Evolutionary conservation across 768 basidiomycete species (phyloP).

Genomic region (Ephemerocybe angulata): DNA sequence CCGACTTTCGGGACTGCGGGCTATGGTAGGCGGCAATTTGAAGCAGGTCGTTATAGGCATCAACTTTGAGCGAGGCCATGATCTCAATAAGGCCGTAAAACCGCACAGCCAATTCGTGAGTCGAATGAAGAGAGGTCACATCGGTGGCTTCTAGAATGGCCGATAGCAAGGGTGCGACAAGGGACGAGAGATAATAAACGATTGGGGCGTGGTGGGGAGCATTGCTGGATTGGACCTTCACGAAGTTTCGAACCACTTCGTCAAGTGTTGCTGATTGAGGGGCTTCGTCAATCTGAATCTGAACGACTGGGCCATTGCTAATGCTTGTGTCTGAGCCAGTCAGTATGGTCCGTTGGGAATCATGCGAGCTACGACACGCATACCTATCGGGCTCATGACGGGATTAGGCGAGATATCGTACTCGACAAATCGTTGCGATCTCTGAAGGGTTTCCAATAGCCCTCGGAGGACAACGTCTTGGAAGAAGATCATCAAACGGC

Average conservation of each 20-base stretch:
- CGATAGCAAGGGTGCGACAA: slow-evolving; percentile 60
- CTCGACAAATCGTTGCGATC: slow-evolving; percentile 28
- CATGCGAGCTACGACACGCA: background rate
- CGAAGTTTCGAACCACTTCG: background rate
- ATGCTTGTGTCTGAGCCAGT: slow-evolving; percentile 9
- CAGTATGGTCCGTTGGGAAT: background rate
- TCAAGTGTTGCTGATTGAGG: slow-evolving; percentile 22
- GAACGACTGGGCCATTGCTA: slow-evolving; percentile 40
- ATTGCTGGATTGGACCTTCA: slow-evolving; percentile 41
- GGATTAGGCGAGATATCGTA: slow-evolving; percentile 6
- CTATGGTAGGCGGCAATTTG: slow-evolving; percentile 69
- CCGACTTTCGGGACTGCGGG: slow-evolving; percentile 48
- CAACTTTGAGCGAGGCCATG: slow-evolving; percentile 56
- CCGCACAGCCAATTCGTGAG: slow-evolving; percentile 39
- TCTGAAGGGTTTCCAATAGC: slow-evolving; percentile 45
- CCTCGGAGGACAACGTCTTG: slow-evolving; percentile 57
- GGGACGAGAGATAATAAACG: slow-evolving; percentile 58
- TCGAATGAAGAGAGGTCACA: slow-evolving; percentile 25
- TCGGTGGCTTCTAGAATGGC: slow-evolving; percentile 59
- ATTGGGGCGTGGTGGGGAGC: slow-evolving; percentile 52
- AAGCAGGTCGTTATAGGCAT: slow-evolving; percentile 68
- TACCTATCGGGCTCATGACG: slow-evolving; percentile 3
- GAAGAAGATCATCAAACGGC: slow-evolving; percentile 64
- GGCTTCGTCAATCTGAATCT: slow-evolving; percentile 59
- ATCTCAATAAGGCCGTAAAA: slow-evolving; percentile 52